These are phyloP conservation scores for Globisporangium emineosum DNA, from an alignment of 352 stramenopile genomes.

Conservation along the genomic window DNA sequence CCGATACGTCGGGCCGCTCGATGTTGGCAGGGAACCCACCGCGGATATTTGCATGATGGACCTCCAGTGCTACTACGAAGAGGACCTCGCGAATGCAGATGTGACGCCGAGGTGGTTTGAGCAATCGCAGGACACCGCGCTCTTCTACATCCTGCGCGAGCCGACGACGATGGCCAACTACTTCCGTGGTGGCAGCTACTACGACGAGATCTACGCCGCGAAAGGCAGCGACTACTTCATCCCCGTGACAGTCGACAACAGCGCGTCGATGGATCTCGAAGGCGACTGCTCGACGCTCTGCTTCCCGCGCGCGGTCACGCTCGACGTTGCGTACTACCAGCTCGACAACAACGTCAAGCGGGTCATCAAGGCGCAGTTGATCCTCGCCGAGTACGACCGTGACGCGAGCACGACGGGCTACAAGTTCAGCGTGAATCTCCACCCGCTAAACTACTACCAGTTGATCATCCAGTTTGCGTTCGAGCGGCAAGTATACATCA, in stretches of 20 bases:
- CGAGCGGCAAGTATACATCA: conserved; percentile 89
- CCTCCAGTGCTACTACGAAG: conserved; percentile 92
- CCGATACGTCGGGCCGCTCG: conserved; percentile 79
- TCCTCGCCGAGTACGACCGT: conserved; percentile 93
- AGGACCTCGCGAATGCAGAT: conserved; percentile 85
- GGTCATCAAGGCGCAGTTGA: conserved; percentile 88
- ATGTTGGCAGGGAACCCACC: conserved; percentile 86
- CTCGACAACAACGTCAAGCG: conserved; percentile 87
- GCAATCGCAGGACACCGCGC: conserved; percentile 70
- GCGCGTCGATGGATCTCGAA: conserved; percentile 61
- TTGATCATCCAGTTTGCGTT: conserved; percentile 97
- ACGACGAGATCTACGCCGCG: conserved; percentile 51
- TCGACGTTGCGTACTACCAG: conserved; percentile 96
- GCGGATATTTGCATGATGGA: conserved; percentile 90
- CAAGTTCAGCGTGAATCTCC: conserved; percentile 89
- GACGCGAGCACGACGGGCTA: conserved; percentile 86
- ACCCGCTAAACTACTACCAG: conserved; percentile 94
- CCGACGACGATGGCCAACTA: conserved; percentile 91
- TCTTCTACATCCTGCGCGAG: conserved; percentile 93
- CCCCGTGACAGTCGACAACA: conserved; percentile 90
- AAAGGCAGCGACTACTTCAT: conserved; percentile 93
- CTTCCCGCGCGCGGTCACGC: conserved; percentile 90
- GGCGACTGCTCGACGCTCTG: conserved; percentile 90
- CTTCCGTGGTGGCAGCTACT: conserved; percentile 63
- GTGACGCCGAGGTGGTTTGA: conserved; percentile 96